A percentile compares a stretch with the other conserved stretches of the same genome.
Conservation (phyloP, 1,284 basidiomycete genomes). For the Naganishia liquefaciens region DNA sequence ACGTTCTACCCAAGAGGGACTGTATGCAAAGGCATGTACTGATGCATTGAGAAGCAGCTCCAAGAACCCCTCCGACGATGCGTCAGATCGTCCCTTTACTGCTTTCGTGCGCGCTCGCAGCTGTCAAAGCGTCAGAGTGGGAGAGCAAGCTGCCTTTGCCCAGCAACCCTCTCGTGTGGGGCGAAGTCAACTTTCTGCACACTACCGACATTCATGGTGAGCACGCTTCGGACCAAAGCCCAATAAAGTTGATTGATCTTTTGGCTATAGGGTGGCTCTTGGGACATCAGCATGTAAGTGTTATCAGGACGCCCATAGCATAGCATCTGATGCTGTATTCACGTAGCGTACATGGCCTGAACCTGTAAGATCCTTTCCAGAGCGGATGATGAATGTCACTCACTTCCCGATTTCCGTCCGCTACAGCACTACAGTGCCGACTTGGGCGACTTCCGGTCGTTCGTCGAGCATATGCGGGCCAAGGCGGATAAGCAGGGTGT, state of each 20-base stretch:
- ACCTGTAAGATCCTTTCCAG: constrained; percentile 42
- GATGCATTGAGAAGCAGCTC: not conserved
- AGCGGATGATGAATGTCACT: not conserved
- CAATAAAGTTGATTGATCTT: no score
- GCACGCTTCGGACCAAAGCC: constrained; percentile 26
- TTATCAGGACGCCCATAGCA: not conserved
- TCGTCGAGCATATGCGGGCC: constrained; percentile 76
- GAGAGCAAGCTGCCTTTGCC: constrained; percentile 41
- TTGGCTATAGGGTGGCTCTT: constrained; percentile 47
- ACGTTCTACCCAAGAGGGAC: constrained; percentile 1
- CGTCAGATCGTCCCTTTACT: not conserved
- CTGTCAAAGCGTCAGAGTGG: not conserved
- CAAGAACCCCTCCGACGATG: not conserved
- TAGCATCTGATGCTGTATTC: not conserved
- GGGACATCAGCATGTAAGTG: constrained; percentile 53
- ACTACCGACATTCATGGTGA: constrained; percentile 53
- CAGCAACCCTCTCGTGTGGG: constrained; percentile 47
- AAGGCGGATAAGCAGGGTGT: constrained; percentile 57
- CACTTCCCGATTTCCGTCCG: not conserved
- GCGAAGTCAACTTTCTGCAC: constrained; percentile 52
- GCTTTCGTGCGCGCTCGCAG: not conserved
- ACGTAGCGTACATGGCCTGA: constrained; percentile 53
- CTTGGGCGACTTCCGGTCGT: constrained; percentile 76
- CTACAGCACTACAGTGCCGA: constrained; percentile 60
- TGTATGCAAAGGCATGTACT: not conserved